phyloP scores from a whole-genome alignment of 148 eudicot genomes.

The Rhododendron simsii region DNA sequence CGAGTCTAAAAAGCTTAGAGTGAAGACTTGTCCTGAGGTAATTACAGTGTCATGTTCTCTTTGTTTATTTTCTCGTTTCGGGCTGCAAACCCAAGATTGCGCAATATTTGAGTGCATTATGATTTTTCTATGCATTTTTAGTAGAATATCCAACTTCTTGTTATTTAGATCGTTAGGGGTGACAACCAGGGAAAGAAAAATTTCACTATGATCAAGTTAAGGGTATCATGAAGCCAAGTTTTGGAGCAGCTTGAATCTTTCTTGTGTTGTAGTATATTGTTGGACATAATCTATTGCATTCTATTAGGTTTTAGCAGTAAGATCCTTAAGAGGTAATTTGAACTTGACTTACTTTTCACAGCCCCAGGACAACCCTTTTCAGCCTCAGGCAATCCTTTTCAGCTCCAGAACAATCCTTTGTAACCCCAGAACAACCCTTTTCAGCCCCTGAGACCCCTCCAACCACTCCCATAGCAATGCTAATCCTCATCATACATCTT shows the following conservation, averaged over 20 bases:
- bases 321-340: neutral
- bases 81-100: neutral
- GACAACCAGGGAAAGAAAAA: neutral
- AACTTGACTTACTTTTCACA: neutral
- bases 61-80: neutral
- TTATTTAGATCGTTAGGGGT: neutral
- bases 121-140: neutral
- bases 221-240: neutral
- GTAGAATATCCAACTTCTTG: neutral
- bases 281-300: neutral
- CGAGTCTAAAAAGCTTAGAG: constrained; percentile 39
- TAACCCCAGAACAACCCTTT: neutral
- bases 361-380: neutral
- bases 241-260: neutral
- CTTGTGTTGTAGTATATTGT: neutral
- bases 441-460: neutral
- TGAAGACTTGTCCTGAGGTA: constrained; percentile 84
- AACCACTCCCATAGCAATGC: neutral
- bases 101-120: neutral
- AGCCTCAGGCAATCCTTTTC: neutral
- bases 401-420: neutral
- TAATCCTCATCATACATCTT: neutral
- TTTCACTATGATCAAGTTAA: neutral
- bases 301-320: neutral
- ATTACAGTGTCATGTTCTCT: constrained; percentile 11